Evolutionary conservation across 768 basidiomycete species (phyloP).

Genomic region (Dioszegia crocea): DNA sequence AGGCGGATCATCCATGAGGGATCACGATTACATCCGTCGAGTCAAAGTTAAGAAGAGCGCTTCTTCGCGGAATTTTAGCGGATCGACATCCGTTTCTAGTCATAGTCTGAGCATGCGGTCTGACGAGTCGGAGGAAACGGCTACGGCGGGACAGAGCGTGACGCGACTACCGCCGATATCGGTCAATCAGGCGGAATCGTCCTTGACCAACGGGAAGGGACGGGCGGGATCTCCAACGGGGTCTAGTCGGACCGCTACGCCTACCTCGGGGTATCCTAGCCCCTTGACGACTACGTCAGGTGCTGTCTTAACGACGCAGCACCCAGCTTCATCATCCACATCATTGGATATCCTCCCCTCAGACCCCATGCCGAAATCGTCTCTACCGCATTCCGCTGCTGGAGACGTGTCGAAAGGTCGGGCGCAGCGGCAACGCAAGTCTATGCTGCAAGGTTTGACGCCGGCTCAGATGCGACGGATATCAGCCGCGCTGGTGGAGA

Average conservation of each 20-base stretch:
- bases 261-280: conserved; percentile 14
- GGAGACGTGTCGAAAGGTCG: neutral
- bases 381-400: conserved; percentile 1
- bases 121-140: conserved; percentile 9
- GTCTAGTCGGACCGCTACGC: conserved; percentile 27
- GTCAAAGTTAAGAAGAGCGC: conserved; percentile 33
- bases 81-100: conserved; percentile 10
- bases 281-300: neutral
- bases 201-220: neutral
- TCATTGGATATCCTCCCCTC: neutral
- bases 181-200: conserved; percentile 24
- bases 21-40: conserved; percentile 35
- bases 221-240: neutral
- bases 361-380: neutral
- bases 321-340: conserved; percentile 6
- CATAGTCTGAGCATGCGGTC: conserved; percentile 9
- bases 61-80: conserved; percentile 22
- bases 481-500: conserved; percentile 34
- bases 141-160: conserved; percentile 2
- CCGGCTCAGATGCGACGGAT: conserved; percentile 41
- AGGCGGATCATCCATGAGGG: conserved; percentile 30
- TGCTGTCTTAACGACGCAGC: neutral
- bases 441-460: conserved; percentile 28
- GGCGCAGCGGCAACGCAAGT: conserved; percentile 18
- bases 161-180: conserved; percentile 18